Percentiles rank a stretch among this genome's conserved stretches.
These are phyloP conservation scores for Telfairia occidentalis DNA, from an alignment of 331 rosid species.

Conservation along the genomic window DNA sequence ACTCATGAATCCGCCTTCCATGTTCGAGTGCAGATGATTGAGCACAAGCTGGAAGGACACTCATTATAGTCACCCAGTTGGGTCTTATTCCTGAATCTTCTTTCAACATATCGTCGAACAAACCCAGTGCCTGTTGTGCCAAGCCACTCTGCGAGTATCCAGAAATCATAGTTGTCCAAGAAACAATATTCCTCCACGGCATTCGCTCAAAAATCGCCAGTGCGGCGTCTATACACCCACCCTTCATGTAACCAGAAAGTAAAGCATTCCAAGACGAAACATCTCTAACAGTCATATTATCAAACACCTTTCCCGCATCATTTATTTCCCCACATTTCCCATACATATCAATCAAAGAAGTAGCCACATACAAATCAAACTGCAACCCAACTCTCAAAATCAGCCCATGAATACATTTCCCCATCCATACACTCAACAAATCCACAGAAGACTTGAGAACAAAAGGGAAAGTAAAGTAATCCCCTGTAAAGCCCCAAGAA, in stretches of 20 bases:
- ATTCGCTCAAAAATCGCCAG: slow-evolving; percentile 44
- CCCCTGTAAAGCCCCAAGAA: slow-evolving; percentile 30
- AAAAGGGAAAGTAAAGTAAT: slow-evolving; percentile 83
- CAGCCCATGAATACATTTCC: slow-evolving; percentile 55
- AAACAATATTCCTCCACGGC: slow-evolving; percentile 28
- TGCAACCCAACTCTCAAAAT: slow-evolving; percentile 46
- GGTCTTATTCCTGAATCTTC: slow-evolving; percentile 27
- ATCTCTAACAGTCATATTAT: slow-evolving; percentile 41
- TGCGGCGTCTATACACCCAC: slow-evolving; percentile 45
- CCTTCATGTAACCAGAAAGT: slow-evolving; percentile 62
- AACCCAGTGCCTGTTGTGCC: background rate
- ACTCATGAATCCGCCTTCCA: slow-evolving; percentile 79
- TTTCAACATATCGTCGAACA: background rate
- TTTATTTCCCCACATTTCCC: slow-evolving; percentile 48
- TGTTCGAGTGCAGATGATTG: slow-evolving; percentile 51
- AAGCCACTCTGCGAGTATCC: slow-evolving; percentile 1
- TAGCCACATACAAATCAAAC: slow-evolving; percentile 58
- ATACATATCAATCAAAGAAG: slow-evolving; percentile 88
- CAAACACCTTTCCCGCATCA: slow-evolving; percentile 46
- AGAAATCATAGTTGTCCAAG: slow-evolving; percentile 13
- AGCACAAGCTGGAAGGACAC: slow-evolving; percentile 86
- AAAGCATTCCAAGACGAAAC: slow-evolving; percentile 84
- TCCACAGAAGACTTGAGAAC: slow-evolving; percentile 49
- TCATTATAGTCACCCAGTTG: slow-evolving; percentile 79
- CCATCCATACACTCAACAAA: slow-evolving; percentile 42